These are phyloP conservation scores for Tolypocladium guangdongense DNA, from an alignment of 2,329 filamentous ascomycete genomes.

Conservation along the genomic window DNA sequence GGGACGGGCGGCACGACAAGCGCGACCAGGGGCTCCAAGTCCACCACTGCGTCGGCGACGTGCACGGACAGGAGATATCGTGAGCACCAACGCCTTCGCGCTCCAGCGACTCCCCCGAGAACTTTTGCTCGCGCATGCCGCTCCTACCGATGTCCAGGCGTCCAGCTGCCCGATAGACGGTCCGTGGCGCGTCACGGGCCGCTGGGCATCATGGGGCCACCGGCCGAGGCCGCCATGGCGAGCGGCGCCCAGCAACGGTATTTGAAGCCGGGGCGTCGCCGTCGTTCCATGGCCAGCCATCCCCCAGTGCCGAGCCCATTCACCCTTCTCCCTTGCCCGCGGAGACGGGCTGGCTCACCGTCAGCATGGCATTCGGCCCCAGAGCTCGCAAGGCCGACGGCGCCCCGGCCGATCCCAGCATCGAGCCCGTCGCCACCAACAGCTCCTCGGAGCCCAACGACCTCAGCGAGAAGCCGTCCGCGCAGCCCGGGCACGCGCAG, in stretches of 20 bases:
- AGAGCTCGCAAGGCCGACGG: not conserved
- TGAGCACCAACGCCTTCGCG: not conserved
- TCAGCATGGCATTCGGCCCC: not conserved
- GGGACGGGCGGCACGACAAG: too few species aligned
- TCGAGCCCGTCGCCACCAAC: not conserved
- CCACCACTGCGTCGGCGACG: too few species aligned
- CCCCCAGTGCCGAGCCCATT: not conserved
- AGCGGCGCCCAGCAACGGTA: not conserved
- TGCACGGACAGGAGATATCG: too few species aligned
- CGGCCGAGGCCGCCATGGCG: too few species aligned
- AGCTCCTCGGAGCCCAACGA: not conserved
- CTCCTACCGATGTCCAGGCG: not conserved
- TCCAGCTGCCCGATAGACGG: not conserved
- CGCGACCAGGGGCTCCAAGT: too few species aligned
- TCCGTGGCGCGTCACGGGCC: not conserved
- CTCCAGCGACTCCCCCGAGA: not conserved
- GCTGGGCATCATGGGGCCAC: too few species aligned
- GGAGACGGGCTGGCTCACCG: not conserved
- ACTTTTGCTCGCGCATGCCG: not conserved
- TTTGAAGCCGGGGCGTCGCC: not conserved
- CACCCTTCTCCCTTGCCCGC: not conserved
- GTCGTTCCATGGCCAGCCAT: not conserved
- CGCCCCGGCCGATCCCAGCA: not conserved
- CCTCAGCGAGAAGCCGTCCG: not conserved
- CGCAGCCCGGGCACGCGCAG: not conserved